Percentiles rank a stretch among this genome's conserved stretches.
phyloP scores from a whole-genome alignment of 202 grass and related monocot genomes.

The Tripidium arundinaceum region DNA sequence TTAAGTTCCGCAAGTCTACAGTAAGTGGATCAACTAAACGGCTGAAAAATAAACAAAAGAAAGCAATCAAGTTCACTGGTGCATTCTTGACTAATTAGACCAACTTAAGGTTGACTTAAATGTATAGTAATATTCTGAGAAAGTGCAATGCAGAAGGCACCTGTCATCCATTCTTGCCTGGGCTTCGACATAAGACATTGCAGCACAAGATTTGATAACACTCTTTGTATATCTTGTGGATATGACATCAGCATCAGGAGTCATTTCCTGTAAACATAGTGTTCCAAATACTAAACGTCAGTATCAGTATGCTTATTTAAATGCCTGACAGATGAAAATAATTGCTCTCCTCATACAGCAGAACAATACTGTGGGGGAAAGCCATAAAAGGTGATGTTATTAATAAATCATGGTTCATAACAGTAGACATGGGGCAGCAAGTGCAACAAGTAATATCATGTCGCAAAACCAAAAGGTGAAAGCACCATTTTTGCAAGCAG shows the following conservation, averaged over 20 bases:
- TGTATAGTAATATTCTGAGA: constrained; percentile 11
- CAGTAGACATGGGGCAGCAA: neutral
- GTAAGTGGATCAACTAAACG: constrained; percentile 93
- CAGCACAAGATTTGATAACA: constrained; percentile 92
- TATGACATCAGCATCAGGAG: constrained; percentile 80
- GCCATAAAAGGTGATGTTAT: neutral
- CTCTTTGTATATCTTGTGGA: constrained; percentile 88
- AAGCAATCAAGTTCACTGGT: constrained; percentile 26
- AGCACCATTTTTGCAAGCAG: neutral
- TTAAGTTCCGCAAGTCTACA: constrained; percentile 90
- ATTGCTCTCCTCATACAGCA: neutral
- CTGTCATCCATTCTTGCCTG: constrained; percentile 99
- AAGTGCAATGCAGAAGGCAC: constrained; percentile 36
- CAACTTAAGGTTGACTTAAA: constrained; percentile 15
- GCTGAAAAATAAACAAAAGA: constrained; percentile 43
- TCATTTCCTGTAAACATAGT: constrained; percentile 67
- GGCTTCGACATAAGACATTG: constrained; percentile 98
- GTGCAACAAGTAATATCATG: neutral
- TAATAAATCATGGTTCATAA: constrained; percentile 6
- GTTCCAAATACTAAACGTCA: constrained; percentile 24
- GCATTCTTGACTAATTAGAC: neutral
- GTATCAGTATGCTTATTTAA: constrained; percentile 5
- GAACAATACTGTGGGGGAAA: neutral
- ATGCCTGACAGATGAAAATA: neutral
- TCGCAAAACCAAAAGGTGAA: neutral